Evolutionary conservation across 140 eudicot species (phyloP).

Genomic region (Ambrosia hybrid): DNA sequence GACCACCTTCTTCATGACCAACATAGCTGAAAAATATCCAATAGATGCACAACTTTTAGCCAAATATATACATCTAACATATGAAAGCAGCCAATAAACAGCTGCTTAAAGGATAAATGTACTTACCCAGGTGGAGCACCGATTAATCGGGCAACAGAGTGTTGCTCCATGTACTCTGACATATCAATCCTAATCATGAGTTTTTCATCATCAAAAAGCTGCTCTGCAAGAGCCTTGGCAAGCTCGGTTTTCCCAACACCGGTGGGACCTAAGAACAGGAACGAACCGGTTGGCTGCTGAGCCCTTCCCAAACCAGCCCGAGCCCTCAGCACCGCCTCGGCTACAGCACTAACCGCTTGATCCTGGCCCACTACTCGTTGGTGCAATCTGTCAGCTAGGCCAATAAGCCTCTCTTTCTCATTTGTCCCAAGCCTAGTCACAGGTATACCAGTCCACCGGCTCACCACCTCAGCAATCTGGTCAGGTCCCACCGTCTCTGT

Average conservation of each 20-base stretch:
- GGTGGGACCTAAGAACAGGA: constrained; percentile 92
- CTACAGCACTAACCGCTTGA: constrained; percentile 83
- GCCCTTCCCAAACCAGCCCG: constrained; percentile 93
- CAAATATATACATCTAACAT: neutral
- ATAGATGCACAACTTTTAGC: neutral
- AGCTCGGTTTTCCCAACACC: constrained; percentile 98
- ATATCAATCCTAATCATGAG: constrained; percentile 84
- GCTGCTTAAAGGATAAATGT: neutral
- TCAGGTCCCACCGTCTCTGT: constrained; percentile 96
- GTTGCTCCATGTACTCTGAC: constrained; percentile 99
- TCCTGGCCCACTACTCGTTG: constrained; percentile 88
- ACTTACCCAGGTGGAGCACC: constrained; percentile 99
- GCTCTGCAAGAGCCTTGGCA: constrained; percentile 97
- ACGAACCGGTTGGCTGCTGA: constrained; percentile 95
- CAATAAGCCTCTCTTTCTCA: constrained; percentile 81
- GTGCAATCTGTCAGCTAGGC: constrained; percentile 77
- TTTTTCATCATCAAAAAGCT: constrained; percentile 84
- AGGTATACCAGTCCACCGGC: constrained; percentile 99
- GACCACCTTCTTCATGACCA: constrained; percentile 99
- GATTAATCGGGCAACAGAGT: constrained; percentile 83
- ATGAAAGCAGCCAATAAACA: neutral
- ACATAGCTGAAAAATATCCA: constrained; percentile 49
- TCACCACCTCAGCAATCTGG: constrained; percentile 93
- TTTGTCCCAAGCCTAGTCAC: constrained; percentile 90
- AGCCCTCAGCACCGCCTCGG: constrained; percentile 90